Conservation (phyloP, 2,329 filamentous ascomycete species). For the Scedosporium aurantiacum region DNA sequence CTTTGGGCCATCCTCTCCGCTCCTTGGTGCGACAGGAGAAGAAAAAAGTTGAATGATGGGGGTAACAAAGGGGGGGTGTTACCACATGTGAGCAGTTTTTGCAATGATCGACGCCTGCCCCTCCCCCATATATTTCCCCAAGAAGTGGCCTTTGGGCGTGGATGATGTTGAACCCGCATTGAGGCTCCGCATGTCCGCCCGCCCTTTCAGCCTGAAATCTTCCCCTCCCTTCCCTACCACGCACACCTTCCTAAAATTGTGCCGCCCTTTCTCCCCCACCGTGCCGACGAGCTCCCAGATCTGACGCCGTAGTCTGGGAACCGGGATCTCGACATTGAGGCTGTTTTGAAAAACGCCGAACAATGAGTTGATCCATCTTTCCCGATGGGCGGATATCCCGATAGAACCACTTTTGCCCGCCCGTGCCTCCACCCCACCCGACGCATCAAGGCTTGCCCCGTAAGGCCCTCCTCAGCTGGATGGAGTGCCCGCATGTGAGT, state of each 20-base stretch:
- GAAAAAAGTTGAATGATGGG: not conserved
- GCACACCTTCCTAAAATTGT: not conserved
- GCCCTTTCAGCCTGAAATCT: constrained; percentile 4
- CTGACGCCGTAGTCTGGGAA: not conserved
- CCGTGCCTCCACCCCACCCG: not conserved
- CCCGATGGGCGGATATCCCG: not conserved
- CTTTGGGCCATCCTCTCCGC: not conserved
- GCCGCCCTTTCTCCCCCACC: not conserved
- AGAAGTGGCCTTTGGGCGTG: not conserved
- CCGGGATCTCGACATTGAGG: constrained; percentile 3
- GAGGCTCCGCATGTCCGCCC: constrained; percentile 3
- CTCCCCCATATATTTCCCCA: not conserved
- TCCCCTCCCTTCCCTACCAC: not conserved
- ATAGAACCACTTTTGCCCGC: not conserved
- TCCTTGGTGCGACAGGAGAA: not conserved
- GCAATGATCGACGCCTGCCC: not conserved
- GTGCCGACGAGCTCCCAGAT: not conserved
- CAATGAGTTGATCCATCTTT: not conserved
- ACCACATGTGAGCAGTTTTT: not conserved
- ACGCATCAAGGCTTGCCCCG: not conserved
- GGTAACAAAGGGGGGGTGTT: not conserved
- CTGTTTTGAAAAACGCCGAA: constrained; percentile 5
- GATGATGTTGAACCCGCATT: constrained; percentile 1
- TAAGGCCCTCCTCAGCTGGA: not conserved
- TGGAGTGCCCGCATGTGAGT: not conserved